A percentile compares a stretch with the other conserved stretches of the same genome.
Conservation (phyloP, 148 eudicot species). For the Gaultheria prostrata region DNA sequence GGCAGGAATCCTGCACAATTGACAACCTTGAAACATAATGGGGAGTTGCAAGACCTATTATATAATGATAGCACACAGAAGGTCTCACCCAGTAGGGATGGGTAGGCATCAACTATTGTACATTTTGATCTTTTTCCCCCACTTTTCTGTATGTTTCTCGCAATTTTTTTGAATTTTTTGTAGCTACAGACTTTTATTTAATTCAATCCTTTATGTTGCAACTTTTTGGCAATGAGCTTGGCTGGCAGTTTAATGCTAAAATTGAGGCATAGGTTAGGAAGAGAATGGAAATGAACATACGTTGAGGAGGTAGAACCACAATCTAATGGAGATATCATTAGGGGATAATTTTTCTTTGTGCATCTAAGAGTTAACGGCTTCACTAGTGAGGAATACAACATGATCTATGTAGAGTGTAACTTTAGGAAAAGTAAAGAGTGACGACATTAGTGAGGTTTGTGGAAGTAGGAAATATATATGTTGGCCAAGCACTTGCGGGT, state of each 20-base stretch:
- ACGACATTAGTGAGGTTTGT: not conserved
- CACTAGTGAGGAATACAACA: not conserved
- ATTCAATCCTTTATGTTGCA: not conserved
- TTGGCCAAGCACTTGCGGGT: not conserved
- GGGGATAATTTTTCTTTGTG: not conserved
- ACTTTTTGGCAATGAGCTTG: conserved; percentile 5
- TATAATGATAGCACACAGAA: conserved; percentile 18
- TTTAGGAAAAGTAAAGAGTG: not conserved
- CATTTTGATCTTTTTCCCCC: not conserved
- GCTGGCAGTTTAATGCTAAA: not conserved
- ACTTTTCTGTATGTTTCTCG: not conserved
- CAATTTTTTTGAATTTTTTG: not conserved
- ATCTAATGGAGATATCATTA: not conserved
- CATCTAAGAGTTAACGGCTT: conserved; percentile 7
- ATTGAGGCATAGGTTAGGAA: not conserved
- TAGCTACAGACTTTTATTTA: not conserved
- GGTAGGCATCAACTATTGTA: conserved; percentile 27
- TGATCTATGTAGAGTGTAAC: not conserved
- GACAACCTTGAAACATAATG: conserved; percentile 23
- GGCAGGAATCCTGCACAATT: conserved; percentile 31
- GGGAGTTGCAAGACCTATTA: conserved; percentile 30
- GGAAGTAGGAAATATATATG: not conserved
- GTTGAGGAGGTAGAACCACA: not conserved
- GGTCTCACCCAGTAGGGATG: conserved; percentile 21
- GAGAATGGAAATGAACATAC: not conserved